These are phyloP conservation scores for Alternaria gaisen DNA, from an alignment of 2,329 filamentous ascomycete genomes.

Conservation along the genomic window DNA sequence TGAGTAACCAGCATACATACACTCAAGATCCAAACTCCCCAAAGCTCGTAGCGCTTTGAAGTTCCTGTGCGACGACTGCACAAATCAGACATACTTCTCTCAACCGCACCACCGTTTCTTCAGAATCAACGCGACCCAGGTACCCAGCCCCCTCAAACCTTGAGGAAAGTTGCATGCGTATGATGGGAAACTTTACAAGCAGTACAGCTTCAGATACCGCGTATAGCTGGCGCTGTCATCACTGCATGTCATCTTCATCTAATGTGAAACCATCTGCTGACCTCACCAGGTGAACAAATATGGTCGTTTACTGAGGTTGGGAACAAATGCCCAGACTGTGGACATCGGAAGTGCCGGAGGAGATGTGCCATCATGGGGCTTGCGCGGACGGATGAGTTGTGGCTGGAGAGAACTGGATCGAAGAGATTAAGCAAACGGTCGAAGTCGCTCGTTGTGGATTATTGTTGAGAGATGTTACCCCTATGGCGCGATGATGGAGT, in stretches of 20 bases:
- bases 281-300: not conserved
- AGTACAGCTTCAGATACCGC: not conserved
- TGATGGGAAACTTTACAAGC: conserved; percentile 7
- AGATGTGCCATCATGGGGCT: conserved; percentile 4
- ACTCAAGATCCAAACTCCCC: not conserved
- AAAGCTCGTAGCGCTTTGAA: not conserved
- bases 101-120: not conserved
- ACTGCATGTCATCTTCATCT: not conserved
- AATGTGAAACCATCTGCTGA: not conserved
- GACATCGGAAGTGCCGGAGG: conserved; percentile 12
- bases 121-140: not conserved
- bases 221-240: conserved; percentile 15
- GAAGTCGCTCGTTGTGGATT: not conserved
- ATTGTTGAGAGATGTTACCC: not conserved
- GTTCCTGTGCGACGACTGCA: not conserved
- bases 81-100: not conserved
- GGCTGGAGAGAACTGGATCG: conserved; percentile 1
- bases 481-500: not conserved
- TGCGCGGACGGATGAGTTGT: conserved; percentile 7
- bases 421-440: not conserved
- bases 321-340: conserved; percentile 8
- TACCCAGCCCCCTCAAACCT: not conserved
- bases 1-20: not conserved
- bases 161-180: not conserved
- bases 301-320: conserved; percentile 1